Evolutionary conservation across 2,329 filamentous ascomycete genomes (phyloP).

Genomic region (Orbilia quercus): DNA sequence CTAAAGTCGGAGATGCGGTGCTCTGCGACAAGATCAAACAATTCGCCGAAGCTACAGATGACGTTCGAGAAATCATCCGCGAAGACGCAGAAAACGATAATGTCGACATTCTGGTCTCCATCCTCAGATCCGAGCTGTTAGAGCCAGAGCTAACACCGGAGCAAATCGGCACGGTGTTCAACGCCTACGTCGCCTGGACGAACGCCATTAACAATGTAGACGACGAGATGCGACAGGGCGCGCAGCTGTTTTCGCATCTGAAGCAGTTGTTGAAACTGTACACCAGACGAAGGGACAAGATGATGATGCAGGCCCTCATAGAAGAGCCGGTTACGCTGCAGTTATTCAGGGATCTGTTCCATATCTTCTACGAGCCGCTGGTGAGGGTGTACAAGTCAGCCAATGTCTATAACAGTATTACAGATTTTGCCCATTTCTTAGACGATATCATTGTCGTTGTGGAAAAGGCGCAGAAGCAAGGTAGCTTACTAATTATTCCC

Average conservation of each 20-base stretch:
- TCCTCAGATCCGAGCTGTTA: constrained; percentile 82
- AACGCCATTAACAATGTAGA: constrained; percentile 91
- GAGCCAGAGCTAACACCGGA: constrained; percentile 76
- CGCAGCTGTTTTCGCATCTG: constrained; percentile 90
- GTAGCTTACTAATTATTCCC: constrained; percentile 4
- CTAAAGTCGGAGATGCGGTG: constrained; percentile 82
- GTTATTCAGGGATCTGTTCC: constrained; percentile 93
- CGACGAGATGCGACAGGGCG: constrained; percentile 86
- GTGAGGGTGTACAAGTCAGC: constrained; percentile 98
- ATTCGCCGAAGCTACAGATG: constrained; percentile 80
- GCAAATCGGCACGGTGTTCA: constrained; percentile 87
- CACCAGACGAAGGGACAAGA: constrained; percentile 90
- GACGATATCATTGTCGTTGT: constrained; percentile 90
- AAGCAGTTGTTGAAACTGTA: constrained; percentile 95
- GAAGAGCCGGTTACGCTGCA: constrained; percentile 98
- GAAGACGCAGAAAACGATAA: constrained; percentile 77
- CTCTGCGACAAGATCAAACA: constrained; percentile 83
- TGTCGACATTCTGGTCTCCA: constrained; percentile 85
- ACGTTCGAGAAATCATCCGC: constrained; percentile 78
- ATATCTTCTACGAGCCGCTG: constrained; percentile 97
- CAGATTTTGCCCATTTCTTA: constrained; percentile 91
- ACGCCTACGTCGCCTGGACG: constrained; percentile 96
- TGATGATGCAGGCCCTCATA: constrained; percentile 95
- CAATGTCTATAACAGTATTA: constrained; percentile 97
- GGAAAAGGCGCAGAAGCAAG: constrained; percentile 73